These are phyloP conservation scores for Hippophae rhamnoides DNA, from an alignment of 306 rosid species.

Conservation along the genomic window DNA sequence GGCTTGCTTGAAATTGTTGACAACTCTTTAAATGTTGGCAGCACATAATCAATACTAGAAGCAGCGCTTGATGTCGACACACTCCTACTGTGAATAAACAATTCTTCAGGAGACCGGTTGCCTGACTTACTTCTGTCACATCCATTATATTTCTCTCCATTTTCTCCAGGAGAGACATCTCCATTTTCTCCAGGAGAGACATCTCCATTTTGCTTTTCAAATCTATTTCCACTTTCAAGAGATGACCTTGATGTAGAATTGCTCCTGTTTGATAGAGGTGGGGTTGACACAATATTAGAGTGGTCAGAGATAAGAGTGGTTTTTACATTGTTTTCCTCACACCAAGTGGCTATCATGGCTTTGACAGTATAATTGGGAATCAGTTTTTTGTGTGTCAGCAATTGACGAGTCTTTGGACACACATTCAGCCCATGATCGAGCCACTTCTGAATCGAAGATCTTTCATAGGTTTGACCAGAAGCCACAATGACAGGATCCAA, in stretches of 20 bases:
- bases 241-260: conserved; percentile 54
- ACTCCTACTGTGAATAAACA: conserved; percentile 60
- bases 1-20: conserved; percentile 33
- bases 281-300: conserved; percentile 18
- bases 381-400: conserved; percentile 60
- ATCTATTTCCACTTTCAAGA: conserved; percentile 37
- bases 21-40: conserved; percentile 38
- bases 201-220: conserved; percentile 42
- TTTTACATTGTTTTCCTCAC: conserved; percentile 64
- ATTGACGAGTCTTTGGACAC: conserved; percentile 79
- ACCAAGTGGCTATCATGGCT: conserved; percentile 88
- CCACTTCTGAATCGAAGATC: conserved; percentile 76
- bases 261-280: conserved; percentile 33
- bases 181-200: conserved; percentile 29
- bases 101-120: conserved; percentile 50
- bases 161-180: conserved; percentile 29
- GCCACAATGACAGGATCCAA: conserved; percentile 88
- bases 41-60: conserved; percentile 53
- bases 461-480: conserved; percentile 87
- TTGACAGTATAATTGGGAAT: conserved; percentile 80
- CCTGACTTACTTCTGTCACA: conserved; percentile 31
- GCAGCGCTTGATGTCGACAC: conserved; percentile 69
- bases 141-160: conserved; percentile 34
- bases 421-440: conserved; percentile 62
- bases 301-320: conserved; percentile 22